These are phyloP conservation scores for Globisporangium camurandrum DNA, from an alignment of 352 stramenopile species.

Conservation along the genomic window DNA sequence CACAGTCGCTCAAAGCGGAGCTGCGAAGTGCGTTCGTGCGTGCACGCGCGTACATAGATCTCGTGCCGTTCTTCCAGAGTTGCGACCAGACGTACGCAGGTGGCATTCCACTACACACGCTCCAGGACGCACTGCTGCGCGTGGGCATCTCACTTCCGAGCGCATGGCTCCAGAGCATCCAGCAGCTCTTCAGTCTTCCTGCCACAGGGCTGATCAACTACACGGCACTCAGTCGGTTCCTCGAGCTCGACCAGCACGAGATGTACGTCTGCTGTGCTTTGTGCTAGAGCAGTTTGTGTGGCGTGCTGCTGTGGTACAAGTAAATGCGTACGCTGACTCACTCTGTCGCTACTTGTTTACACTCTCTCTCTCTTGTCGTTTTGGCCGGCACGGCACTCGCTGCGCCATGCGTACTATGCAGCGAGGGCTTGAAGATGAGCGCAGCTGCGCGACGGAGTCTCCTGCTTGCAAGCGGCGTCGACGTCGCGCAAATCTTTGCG, in stretches of 20 bases:
- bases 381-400: no score
- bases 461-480: constrained; percentile 23
- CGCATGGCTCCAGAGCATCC: constrained; percentile 24
- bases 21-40: constrained; percentile 39
- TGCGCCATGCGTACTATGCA: no score
- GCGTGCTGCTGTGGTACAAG: background rate
- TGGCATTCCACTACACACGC: constrained; percentile 22
- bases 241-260: constrained; percentile 45
- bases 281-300: background rate
- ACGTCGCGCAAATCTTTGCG: constrained; percentile 30
- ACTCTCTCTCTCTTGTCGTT: no score
- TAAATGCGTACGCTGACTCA: background rate
- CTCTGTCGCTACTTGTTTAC: background rate
- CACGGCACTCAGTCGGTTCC: constrained; percentile 28
- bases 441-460: constrained; percentile 20
- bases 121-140: constrained; percentile 41
- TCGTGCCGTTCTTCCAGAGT: constrained; percentile 40
- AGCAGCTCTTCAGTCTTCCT: constrained; percentile 32
- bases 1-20: constrained; percentile 25
- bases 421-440: constrained; percentile 34
- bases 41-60: constrained; percentile 34
- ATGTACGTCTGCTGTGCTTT: constrained; percentile 21
- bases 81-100: constrained; percentile 35
- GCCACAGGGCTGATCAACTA: constrained; percentile 46
- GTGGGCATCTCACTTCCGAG: constrained; percentile 34